Percentiles rank a stretch among this genome's conserved stretches.
Conservation (phyloP, 768 basidiomycete genomes). For the Tricholoma sp. region DNA sequence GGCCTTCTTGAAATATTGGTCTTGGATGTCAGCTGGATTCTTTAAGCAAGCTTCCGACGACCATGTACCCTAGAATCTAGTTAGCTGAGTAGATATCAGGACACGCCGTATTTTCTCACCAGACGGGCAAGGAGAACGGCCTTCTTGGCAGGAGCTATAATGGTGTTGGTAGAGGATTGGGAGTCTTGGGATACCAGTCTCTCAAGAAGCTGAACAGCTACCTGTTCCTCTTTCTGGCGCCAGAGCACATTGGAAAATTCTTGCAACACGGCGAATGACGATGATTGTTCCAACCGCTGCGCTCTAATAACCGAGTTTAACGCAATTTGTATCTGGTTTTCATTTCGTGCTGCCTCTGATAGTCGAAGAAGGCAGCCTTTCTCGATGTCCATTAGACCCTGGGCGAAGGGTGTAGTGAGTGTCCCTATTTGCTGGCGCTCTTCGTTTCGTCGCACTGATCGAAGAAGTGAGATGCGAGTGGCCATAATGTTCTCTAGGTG, state of each 20-base stretch:
- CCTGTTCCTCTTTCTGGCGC: slow-evolving; percentile 77
- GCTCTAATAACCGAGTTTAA: slow-evolving; percentile 81
- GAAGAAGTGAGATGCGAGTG: slow-evolving; percentile 77
- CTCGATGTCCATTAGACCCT: slow-evolving; percentile 53
- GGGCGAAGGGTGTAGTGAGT: slow-evolving; percentile 48
- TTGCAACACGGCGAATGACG: slow-evolving; percentile 52
- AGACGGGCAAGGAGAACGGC: slow-evolving; percentile 54
- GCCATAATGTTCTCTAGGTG: slow-evolving; percentile 75
- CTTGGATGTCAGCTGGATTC: slow-evolving; percentile 66
- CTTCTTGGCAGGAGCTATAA: slow-evolving; percentile 21
- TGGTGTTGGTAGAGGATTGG: slow-evolving; percentile 13
- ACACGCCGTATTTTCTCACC: slow-evolving; percentile 35
- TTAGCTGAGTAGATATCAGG: not conserved
- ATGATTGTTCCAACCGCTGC: slow-evolving; percentile 46
- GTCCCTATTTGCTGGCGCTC: slow-evolving; percentile 75
- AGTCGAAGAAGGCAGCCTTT: slow-evolving; percentile 65
- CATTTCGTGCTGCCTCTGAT: slow-evolving; percentile 64
- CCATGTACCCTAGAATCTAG: slow-evolving; percentile 73
- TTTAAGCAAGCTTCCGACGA: slow-evolving; percentile 80
- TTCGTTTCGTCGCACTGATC: slow-evolving; percentile 63
- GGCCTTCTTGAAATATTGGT: slow-evolving; percentile 67
- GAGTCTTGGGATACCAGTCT: slow-evolving; percentile 19
- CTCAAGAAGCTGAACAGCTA: slow-evolving; percentile 74
- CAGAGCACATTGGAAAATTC: slow-evolving; percentile 92
- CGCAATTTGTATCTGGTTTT: slow-evolving; percentile 72